phyloP scores from a whole-genome alignment of 495 filamentous ascomycete species.

The Penicillium argentinense region DNA sequence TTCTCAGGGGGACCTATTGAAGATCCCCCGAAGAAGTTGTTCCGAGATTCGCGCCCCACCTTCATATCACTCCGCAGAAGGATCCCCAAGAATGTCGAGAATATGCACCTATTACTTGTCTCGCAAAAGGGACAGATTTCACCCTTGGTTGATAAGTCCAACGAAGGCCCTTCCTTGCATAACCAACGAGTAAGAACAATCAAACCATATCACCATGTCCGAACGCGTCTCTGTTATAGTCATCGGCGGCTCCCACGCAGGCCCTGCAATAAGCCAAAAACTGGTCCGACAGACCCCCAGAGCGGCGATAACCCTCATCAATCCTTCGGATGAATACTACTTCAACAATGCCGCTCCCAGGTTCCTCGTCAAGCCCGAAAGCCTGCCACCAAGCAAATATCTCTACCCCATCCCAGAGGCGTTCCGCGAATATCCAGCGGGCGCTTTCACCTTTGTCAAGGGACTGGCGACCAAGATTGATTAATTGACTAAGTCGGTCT shows the following conservation, averaged over 20 bases:
- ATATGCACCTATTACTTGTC: not conserved
- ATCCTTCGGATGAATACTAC: constrained; percentile 8
- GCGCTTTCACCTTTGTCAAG: constrained; percentile 9
- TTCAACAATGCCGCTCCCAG: constrained; percentile 14
- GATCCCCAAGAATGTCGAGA: not conserved
- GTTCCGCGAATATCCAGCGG: constrained; percentile 6
- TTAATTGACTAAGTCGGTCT: not conserved
- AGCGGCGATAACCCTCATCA: constrained; percentile 9
- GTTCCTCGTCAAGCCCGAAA: constrained; percentile 3
- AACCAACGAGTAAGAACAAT: not conserved
- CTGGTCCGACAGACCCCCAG: constrained; percentile 2
- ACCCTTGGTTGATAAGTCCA: not conserved
- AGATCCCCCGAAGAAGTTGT: constrained; percentile 3
- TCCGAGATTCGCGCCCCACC: not conserved
- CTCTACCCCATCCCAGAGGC: constrained; percentile 2
- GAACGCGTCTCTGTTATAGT: constrained; percentile 6
- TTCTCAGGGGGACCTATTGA: not conserved
- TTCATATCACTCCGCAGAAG: not conserved
- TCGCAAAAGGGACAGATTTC: not conserved
- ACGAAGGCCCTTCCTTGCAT: not conserved
- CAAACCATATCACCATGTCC: constrained; percentile 3
- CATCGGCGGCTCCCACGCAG: constrained; percentile 8
- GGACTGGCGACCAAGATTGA: constrained; percentile 6
- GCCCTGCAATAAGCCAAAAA: constrained; percentile 7
- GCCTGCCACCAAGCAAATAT: constrained; percentile 6